Percentiles rank a stretch among this genome's conserved stretches.
Evolutionary conservation across 83 land plant genomes (phyloP).

Genomic region (Thuja plicata): DNA sequence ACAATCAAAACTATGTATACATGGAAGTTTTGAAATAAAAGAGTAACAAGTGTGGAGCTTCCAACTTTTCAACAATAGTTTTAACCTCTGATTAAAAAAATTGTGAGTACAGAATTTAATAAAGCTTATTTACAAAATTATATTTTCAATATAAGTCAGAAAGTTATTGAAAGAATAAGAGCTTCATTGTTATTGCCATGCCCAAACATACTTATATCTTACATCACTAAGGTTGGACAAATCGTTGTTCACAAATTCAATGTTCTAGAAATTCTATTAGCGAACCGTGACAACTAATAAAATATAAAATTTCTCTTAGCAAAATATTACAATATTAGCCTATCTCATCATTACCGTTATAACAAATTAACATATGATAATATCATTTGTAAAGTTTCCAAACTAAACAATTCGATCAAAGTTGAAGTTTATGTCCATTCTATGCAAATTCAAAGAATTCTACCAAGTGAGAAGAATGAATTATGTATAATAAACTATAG

Average conservation of each 20-base stretch:
- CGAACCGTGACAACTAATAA: no score
- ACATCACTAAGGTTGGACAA: background rate
- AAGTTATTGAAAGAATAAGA: background rate
- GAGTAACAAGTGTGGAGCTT: background rate
- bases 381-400: background rate
- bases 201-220: background rate
- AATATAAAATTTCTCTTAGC: background rate
- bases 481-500: background rate
- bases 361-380: background rate
- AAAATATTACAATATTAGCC: background rate
- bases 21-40: background rate
- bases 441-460: background rate
- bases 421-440: background rate
- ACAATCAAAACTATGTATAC: background rate
- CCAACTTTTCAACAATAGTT: no score
- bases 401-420: background rate
- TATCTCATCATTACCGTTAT: background rate
- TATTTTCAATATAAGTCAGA: background rate
- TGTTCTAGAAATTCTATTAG: background rate
- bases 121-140: background rate
- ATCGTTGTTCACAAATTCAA: background rate
- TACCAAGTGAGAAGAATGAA: no score
- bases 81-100: background rate
- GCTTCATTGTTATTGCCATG: background rate
- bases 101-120: background rate